Evolutionary conservation across 2,329 filamentous ascomycete genomes (phyloP).

Genomic region (Fusarium veterinarium): DNA sequence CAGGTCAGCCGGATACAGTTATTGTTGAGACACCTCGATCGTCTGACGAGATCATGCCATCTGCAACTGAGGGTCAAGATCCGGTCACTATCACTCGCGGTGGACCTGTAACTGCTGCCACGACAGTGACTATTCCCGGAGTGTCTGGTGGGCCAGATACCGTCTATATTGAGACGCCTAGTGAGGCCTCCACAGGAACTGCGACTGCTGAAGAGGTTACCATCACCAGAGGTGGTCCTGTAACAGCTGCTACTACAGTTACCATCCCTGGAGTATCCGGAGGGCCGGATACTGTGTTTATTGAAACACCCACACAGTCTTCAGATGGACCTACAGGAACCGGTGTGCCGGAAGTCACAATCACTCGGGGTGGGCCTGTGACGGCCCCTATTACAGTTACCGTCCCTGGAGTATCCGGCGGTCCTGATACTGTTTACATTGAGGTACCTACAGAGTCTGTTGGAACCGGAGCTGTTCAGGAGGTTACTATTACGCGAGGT

Average conservation of each 20-base stretch:
- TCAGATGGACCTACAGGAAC: not conserved
- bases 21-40: not conserved
- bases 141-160: not conserved
- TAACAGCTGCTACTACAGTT: not conserved
- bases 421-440: not conserved
- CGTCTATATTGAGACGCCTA: not conserved
- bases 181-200: too few relatives aligned
- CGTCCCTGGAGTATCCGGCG: not conserved
- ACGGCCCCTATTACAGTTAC: not conserved
- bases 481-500: not conserved
- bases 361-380: not conserved
- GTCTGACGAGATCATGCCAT: fast-evolving
- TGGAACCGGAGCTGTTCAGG: not conserved
- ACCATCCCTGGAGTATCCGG: not conserved
- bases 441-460: not conserved
- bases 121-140: not conserved
- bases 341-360: not conserved
- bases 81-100: not conserved
- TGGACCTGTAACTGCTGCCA: not conserved
- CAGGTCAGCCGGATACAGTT: not conserved
- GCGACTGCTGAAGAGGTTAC: too few relatives aligned
- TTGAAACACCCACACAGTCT: not conserved
- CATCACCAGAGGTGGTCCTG: too few relatives aligned
- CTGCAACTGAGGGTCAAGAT: not conserved
- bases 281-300: not conserved